A percentile compares a stretch with the other conserved stretches of the same genome.
Conservation (phyloP, 139 green algal species). For the Chlorella sorokiniana region DNA sequence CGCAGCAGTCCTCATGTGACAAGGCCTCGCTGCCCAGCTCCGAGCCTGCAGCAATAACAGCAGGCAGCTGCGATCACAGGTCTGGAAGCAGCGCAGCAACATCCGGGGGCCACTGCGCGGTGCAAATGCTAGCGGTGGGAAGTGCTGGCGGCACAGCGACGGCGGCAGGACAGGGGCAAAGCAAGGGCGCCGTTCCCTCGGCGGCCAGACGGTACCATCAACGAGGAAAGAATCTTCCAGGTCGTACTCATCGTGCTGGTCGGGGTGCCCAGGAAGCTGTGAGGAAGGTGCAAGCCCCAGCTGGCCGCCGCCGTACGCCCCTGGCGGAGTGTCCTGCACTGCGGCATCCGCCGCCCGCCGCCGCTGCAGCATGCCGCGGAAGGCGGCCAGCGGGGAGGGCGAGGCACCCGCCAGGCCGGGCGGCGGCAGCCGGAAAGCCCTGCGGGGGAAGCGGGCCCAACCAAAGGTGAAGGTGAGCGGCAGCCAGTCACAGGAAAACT, state of each 20-base stretch:
- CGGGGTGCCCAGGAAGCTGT: not conserved
- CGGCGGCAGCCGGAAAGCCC: not conserved
- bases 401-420: not conserved
- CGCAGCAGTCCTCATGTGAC: not conserved
- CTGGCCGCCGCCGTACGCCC: slow-evolving; percentile 4
- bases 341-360: not conserved
- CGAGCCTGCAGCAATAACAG: not conserved
- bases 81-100: no score
- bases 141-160: not conserved
- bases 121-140: no score
- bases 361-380: not conserved
- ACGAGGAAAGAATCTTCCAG: slow-evolving; percentile 36
- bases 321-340: slow-evolving; percentile 29
- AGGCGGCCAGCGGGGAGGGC: slow-evolving; percentile 9
- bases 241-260: slow-evolving; percentile 23
- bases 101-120: no score
- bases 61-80: no score
- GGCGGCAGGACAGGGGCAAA: not conserved
- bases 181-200: no score
- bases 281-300: not conserved
- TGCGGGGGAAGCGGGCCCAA: not conserved
- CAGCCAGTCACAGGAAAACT: no score
- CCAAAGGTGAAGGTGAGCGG: not conserved
- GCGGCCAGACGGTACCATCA: no score
- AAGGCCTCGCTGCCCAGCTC: slow-evolving; percentile 3